A percentile compares a stretch with the other conserved stretches of the same genome.
Evolutionary conservation across 2,329 filamentous ascomycete genomes (phyloP).

Genomic region (Trichophyton mentagrophytes): DNA sequence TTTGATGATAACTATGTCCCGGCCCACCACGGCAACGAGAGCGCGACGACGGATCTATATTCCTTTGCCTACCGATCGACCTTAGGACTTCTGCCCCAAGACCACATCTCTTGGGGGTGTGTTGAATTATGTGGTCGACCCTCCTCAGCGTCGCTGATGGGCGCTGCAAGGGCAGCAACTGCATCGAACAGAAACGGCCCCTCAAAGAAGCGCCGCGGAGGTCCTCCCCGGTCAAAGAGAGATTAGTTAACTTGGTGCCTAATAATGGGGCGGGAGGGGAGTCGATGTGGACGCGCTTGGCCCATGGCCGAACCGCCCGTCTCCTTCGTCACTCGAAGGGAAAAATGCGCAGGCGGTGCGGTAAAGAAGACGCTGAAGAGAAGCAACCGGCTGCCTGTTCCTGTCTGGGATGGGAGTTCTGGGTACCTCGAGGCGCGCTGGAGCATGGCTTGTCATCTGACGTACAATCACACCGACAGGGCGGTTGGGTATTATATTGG

Average conservation of each 20-base stretch:
- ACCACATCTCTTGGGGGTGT: neutral
- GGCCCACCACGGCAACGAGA: neutral
- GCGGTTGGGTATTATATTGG: neutral
- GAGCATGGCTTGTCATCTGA: neutral
- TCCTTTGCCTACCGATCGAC: neutral
- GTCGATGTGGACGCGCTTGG: neutral
- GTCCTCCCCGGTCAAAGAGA: neutral
- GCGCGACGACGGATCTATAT: neutral
- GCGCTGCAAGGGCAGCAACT: neutral
- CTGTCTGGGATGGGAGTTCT: too few species aligned
- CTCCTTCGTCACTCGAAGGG: neutral
- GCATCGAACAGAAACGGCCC: neutral
- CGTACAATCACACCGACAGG: neutral
- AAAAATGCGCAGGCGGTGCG: neutral
- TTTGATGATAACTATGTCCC: neutral
- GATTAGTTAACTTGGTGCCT: too few species aligned
- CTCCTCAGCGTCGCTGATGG: neutral
- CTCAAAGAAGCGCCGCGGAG: constrained; percentile 1
- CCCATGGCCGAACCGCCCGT: neutral
- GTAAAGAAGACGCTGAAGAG: neutral
- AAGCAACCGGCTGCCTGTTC: neutral
- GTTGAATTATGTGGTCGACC: neutral
- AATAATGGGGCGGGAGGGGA: neutral
- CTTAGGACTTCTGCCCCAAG: neutral
- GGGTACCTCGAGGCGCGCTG: too few species aligned